Evolutionary conservation across 2,329 filamentous ascomycete genomes (phyloP).

Genomic region (Phaeoacremonium minimum): DNA sequence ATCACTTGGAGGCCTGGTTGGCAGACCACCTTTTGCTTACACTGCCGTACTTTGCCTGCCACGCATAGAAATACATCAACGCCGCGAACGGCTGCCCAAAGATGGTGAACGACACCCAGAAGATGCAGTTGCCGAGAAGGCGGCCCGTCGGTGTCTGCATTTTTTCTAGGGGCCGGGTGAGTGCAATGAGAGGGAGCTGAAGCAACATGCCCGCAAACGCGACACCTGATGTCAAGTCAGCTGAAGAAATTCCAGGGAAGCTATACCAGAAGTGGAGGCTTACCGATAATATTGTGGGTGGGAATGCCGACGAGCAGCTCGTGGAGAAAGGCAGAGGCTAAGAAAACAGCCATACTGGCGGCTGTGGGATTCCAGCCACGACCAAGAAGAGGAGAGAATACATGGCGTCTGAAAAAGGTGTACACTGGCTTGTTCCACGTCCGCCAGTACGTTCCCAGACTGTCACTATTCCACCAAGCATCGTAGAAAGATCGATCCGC

Average conservation of each 20-base stretch:
- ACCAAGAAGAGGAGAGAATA: constrained; percentile 83
- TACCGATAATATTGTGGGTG: constrained; percentile 88
- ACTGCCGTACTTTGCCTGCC: constrained; percentile 95
- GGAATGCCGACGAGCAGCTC: constrained; percentile 91
- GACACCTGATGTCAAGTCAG: constrained; percentile 52
- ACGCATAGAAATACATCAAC: constrained; percentile 93
- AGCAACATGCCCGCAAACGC: constrained; percentile 93
- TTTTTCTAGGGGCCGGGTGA: constrained; percentile 77
- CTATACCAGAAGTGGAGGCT: constrained; percentile 13
- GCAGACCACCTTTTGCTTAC: constrained; percentile 45
- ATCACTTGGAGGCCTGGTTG: no score
- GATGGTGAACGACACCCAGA: constrained; percentile 95
- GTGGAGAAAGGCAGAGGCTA: constrained; percentile 83
- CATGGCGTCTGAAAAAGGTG: constrained; percentile 91
- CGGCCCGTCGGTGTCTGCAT: constrained; percentile 72
- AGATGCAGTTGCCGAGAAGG: constrained; percentile 85
- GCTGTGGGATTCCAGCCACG: constrained; percentile 69
- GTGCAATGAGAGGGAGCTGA: constrained; percentile 80
- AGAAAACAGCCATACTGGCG: constrained; percentile 79
- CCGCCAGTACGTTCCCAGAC: constrained; percentile 85
- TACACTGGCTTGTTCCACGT: constrained; percentile 98
- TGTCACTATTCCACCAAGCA: constrained; percentile 96
- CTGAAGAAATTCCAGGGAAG: not conserved
- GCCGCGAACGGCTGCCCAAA: constrained; percentile 92
- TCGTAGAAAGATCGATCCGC: constrained; percentile 93